These are phyloP conservation scores for Cyclotella kingstonii DNA, from an alignment of 108 stramenopile species.

Conservation along the genomic window DNA sequence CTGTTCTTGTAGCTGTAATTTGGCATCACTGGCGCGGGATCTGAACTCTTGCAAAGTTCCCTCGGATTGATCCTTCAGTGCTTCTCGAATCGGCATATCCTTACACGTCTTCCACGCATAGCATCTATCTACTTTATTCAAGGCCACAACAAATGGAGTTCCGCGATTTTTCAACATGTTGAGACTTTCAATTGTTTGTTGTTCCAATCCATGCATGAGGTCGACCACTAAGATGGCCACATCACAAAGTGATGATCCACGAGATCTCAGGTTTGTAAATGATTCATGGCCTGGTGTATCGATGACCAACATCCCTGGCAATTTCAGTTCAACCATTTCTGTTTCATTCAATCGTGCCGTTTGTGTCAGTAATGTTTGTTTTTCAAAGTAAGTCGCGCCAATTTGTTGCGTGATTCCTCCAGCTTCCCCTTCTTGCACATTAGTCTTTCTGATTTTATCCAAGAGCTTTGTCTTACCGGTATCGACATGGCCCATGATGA, in stretches of 20 bases:
- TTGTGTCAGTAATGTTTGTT: slow-evolving; percentile 83
- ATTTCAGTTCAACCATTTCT: slow-evolving; percentile 80
- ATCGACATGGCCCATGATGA: slow-evolving; percentile 99
- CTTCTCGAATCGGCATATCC: slow-evolving; percentile 91
- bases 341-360: slow-evolving; percentile 83
- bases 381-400: slow-evolving; percentile 99
- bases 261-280: slow-evolving; percentile 95
- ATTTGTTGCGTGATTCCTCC: slow-evolving; percentile 99
- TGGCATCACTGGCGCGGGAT: slow-evolving; percentile 73
- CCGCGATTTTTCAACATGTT: slow-evolving; percentile 88
- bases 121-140: slow-evolving; percentile 99
- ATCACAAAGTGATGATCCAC: slow-evolving; percentile 97
- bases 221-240: slow-evolving; percentile 99
- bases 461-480: slow-evolving; percentile 99
- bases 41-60: slow-evolving; percentile 92
- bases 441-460: slow-evolving; percentile 99
- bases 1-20: slow-evolving; percentile 88
- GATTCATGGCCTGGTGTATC: slow-evolving; percentile 99
- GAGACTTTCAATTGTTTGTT: slow-evolving; percentile 98
- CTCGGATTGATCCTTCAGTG: slow-evolving; percentile 89
- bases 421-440: slow-evolving; percentile 99
- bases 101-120: slow-evolving; percentile 96
- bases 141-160: slow-evolving; percentile 97
- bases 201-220: slow-evolving; percentile 99
- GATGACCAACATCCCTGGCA: slow-evolving; percentile 98